Conservation (phyloP, 805 yeast species). For the Limtongia smithiae region DNA sequence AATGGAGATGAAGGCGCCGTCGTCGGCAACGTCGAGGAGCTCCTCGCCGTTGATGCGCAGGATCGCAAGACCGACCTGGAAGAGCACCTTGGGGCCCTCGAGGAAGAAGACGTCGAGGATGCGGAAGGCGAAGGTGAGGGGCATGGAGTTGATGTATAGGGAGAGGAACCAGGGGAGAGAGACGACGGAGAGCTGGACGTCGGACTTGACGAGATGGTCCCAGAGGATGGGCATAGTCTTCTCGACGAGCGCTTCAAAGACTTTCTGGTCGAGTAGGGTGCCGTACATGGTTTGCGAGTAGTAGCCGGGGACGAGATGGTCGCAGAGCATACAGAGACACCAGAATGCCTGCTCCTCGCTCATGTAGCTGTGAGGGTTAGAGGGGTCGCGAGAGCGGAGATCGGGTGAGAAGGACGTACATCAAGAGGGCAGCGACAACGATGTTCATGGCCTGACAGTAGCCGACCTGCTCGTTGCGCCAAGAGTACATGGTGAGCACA, state of each 20-base stretch:
- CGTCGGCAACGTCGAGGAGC: constrained; percentile 75
- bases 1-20: constrained; percentile 83
- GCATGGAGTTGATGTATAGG: constrained; percentile 87
- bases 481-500: constrained; percentile 88
- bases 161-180: constrained; percentile 96
- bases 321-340: constrained; percentile 79
- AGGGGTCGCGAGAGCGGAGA: too few species aligned
- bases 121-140: constrained; percentile 86
- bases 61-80: constrained; percentile 92
- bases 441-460: constrained; percentile 99
- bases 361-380: constrained; percentile 64
- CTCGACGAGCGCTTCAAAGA: constrained; percentile 84
- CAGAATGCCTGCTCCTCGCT: constrained; percentile 98
- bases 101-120: constrained; percentile 85
- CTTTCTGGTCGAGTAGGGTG: constrained; percentile 87
- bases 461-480: constrained; percentile 96
- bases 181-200: constrained; percentile 88
- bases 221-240: constrained; percentile 85
- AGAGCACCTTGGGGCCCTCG: constrained; percentile 83
- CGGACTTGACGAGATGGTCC: constrained; percentile 72
- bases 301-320: constrained; percentile 86
- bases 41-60: constrained; percentile 83
- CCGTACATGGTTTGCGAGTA: constrained; percentile 98
- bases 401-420: too few species aligned
- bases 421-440: constrained; percentile 49